phyloP scores from a whole-genome alignment of 2,329 filamentous ascomycete genomes.

The Chaetomium strumarium region DNA sequence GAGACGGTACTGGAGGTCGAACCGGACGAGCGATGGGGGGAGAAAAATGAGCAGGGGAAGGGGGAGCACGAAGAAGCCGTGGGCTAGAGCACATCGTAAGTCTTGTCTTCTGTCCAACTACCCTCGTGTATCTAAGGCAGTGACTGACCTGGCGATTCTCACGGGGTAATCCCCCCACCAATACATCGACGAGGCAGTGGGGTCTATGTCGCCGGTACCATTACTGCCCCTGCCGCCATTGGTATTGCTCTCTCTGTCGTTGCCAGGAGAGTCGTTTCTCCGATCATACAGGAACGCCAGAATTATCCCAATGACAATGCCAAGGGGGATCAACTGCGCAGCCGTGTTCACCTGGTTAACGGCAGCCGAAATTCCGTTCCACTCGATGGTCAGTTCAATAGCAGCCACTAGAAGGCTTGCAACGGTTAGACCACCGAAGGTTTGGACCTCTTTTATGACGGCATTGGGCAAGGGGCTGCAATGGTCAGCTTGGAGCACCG shows the following conservation, averaged over 20 bases:
- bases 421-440: conserved; percentile 19
- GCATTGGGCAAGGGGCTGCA: conserved; percentile 12
- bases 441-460: conserved; percentile 20
- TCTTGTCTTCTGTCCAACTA: neutral
- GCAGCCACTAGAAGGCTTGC: conserved; percentile 19
- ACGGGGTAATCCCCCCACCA: neutral
- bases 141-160: neutral
- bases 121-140: neutral
- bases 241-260: neutral
- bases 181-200: neutral
- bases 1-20: neutral
- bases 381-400: conserved; percentile 21
- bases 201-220: neutral
- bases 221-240: neutral
- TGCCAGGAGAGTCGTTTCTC: neutral
- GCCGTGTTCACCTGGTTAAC: conserved; percentile 16
- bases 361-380: conserved; percentile 17
- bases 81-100: neutral
- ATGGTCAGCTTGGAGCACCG: neutral
- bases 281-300: conserved; percentile 6
- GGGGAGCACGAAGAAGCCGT: neutral
- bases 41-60: neutral
- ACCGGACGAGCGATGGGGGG: too few relatives aligned
- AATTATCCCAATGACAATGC: conserved; percentile 13
- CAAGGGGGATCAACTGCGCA: conserved; percentile 19